Evolutionary conservation across 148 eudicot genomes (phyloP).

Genomic region (Heliamphora exappendiculata): DNA sequence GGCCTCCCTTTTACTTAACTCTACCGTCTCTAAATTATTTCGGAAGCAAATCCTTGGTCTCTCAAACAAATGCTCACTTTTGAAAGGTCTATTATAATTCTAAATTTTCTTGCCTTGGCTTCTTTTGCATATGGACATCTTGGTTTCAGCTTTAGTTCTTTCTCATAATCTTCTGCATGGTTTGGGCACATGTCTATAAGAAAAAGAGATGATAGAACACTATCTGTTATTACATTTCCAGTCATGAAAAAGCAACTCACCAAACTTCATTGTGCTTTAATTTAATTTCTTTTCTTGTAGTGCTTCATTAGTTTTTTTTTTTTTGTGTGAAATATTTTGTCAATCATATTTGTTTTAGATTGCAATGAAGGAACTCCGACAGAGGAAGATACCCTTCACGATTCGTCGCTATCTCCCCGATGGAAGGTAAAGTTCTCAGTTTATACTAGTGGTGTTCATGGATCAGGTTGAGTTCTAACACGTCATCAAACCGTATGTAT

Average conservation of each 20-base stretch:
- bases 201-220: too few relatives aligned
- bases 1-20: neutral
- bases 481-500: too few relatives aligned
- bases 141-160: neutral
- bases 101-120: neutral
- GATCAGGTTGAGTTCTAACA: too few relatives aligned
- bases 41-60: neutral
- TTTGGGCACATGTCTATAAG: neutral
- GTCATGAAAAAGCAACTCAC: neutral
- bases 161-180: neutral
- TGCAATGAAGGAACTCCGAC: constrained; percentile 93
- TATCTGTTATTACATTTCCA: neutral
- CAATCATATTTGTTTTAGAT: constrained; percentile 35
- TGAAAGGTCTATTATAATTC: neutral
- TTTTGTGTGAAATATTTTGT: neutral
- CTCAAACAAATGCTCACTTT: neutral
- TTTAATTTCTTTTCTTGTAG: neutral
- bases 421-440: constrained; percentile 50
- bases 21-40: neutral
- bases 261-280: neutral
- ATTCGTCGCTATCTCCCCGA: constrained; percentile 92
- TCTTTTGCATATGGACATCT: neutral
- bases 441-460: too few relatives aligned
- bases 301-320: neutral
- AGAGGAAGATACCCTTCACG: constrained; percentile 87